Base-by-base conservation (phyloP, 495 filamentous ascomycete genomes). In the Cercophora sp. region DNA sequence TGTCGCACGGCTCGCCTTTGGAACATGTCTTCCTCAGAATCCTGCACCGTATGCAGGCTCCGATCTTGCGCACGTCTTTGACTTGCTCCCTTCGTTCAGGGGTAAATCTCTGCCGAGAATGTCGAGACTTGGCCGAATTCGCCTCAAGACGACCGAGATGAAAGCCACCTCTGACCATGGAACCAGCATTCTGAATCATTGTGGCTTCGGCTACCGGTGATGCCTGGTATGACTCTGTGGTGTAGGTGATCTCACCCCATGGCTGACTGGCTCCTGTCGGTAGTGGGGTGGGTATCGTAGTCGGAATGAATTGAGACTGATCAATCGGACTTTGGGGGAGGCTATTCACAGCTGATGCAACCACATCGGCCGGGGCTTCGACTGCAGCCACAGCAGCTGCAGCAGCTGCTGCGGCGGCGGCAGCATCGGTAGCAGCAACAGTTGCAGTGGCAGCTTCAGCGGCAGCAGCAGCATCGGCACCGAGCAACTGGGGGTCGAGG, bases 21-120 rank as follows among this genome's bases (percentile, higher is more conserved):
- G 87, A 91, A 60, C 89, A 95, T 1, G 86, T 85, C 69, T 95
- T 95, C 61, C 89, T 86, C 9, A 95, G 72, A 73, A 95, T 90
- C 2, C 87, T 80, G 69, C 89, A 95, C 39, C 89, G 81, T 48
- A 91, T 88, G 59, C 89, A 95, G 11, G 89, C 89, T 18, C 89
- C 89, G 22, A 81, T 77, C 60, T 89, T 88, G 22, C 89, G 79
- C 24, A 93, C 82, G 59, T 85, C 84, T 59, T 89, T 85, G 3
- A 95, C 88, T 64, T 95, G 85, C 60, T 84, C 83, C 42, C 89
- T 79, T 47, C 89, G 71, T 3, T 70, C 71, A 5, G 83, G 76
- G 34, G 81, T 78, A 61, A 93, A 95, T 26, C 83, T 75, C 0
- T 85, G 83, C 13, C 89, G 81, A 4, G 67, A 68, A 41, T 76